Evolutionary conservation across 208 protist species (phyloP), one percentile per base, ranked within the genome.

Genomic region (Kentomonas sorsogonicus): DNA sequence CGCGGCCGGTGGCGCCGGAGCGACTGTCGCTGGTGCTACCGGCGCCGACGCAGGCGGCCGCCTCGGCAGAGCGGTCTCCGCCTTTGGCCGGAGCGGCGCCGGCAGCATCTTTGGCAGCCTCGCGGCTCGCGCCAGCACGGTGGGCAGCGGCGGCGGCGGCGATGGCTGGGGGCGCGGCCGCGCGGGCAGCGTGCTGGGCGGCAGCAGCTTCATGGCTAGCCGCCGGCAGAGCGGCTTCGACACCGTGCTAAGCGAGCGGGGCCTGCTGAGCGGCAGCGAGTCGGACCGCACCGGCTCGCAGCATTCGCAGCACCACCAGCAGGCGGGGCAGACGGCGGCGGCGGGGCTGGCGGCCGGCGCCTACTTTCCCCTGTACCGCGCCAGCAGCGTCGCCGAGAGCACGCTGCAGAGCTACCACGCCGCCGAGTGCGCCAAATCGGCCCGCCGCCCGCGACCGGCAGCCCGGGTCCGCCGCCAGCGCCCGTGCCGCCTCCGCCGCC

Each of bases 361-460:
- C 1, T 47, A 56, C 34, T 92, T 85, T 66, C 85, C 85, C 1
- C 26, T 74, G 20, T 92, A 92, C 58, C 64, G 67, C 15, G 75
- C 85, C 11, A 77, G 81, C 0, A 89, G 78, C 26, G 67, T 92
- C 3, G 70, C 77, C 27, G 85, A 92, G 70, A 82, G 72, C 51
- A 92, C 85, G 18, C 53, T 92, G 48, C 50, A 73, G 20, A 40
- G 30, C 25, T 78, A 76, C 51, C 36, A 63, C 22, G 23, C 38
- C 0, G 59, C 67, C 31, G 59, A 69, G 41, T 45, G 39, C 29
- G 36, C 45, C 18, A 47, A 60, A 34, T 36, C 54, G 30, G 29
- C 20, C 16, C 18, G 48, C 5, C 16, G 31, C 30, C 3, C 45
- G 18, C 33, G 45, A 22, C n/a, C 13, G 31, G 4, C 27, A 41